Evolutionary conservation across 768 basidiomycete species (phyloP).

Genomic region (Mycena albidolilacea): DNA sequence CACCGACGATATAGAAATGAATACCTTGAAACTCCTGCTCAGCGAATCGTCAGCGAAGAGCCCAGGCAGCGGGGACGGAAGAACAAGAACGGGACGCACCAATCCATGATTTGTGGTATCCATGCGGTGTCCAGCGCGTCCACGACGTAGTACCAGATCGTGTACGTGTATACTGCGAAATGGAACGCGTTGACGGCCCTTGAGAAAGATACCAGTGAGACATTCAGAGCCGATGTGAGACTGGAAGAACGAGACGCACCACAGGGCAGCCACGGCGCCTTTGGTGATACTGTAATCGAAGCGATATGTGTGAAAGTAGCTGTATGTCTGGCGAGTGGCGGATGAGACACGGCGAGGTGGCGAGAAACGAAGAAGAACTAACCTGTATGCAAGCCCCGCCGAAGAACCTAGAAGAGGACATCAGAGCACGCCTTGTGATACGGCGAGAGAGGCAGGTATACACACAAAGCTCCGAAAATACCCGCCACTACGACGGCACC

Average conservation of each 20-base stretch:
- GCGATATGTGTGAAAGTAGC: conserved; percentile 17
- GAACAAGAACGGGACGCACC: conserved; percentile 2
- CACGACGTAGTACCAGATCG: conserved; percentile 33
- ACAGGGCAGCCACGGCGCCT: conserved; percentile 11
- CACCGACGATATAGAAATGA: background rate
- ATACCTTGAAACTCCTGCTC: conserved; percentile 32
- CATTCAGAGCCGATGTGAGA: no score
- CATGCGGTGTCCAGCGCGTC: conserved; percentile 25
- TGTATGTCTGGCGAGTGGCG: conserved; percentile 19
- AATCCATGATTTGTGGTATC: conserved; percentile 26
- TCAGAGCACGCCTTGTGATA: background rate
- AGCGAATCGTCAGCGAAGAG: background rate
- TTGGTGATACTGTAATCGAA: background rate
- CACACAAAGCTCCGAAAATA: conserved; percentile 21
- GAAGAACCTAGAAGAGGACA: conserved; percentile 12
- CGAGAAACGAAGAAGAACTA: background rate
- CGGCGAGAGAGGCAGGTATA: background rate
- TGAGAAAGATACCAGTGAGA: background rate
- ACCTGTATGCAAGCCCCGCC: conserved; percentile 27
- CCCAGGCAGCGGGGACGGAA: no score
- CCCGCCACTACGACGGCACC: conserved; percentile 28
- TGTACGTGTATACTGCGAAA: conserved; percentile 25
- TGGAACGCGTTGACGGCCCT: conserved; percentile 25
- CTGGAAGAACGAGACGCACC: background rate
- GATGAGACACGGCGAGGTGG: background rate